phyloP scores from a whole-genome alignment of 163 green algal species.

The Scenedesmus sp. region DNA sequence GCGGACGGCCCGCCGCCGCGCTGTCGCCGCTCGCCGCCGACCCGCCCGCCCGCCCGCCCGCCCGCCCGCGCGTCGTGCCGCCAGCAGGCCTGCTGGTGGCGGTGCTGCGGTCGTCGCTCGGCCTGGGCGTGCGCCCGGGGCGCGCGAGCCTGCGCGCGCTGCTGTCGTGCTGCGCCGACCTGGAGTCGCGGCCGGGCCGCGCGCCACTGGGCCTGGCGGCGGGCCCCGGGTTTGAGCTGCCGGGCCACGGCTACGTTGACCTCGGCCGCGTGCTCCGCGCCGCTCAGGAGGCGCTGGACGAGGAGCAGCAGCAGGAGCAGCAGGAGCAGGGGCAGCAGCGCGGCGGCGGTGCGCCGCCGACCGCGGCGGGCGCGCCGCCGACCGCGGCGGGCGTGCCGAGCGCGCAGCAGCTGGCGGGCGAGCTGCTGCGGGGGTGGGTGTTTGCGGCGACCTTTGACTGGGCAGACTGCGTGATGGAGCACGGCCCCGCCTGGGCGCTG shows the following conservation, averaged over 20 bases:
- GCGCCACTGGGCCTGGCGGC: conserved; percentile 23
- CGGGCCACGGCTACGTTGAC: conserved; percentile 18
- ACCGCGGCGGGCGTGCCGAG: too few relatives aligned
- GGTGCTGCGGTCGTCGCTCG: conserved; percentile 7
- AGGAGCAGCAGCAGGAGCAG: conserved; percentile 23
- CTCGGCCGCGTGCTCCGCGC: conserved; percentile 13
- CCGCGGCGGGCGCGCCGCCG: not conserved
- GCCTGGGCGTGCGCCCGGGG: not conserved
- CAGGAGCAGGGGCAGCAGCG: not conserved
- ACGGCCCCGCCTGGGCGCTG: conserved; percentile 11
- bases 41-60: too few relatives aligned
- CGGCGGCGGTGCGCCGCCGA: not conserved
- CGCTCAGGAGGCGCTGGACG: not conserved
- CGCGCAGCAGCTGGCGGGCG: not conserved
- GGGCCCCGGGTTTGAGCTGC: not conserved
- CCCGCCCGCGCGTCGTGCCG: too few relatives aligned
- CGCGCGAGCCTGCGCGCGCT: not conserved
- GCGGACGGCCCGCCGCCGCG: too few relatives aligned
- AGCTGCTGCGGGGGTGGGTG: conserved; percentile 9
- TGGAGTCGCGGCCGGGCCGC: conserved; percentile 18
- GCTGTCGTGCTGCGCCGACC: conserved; percentile 37
- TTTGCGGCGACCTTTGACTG: conserved; percentile 15
- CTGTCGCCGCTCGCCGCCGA: too few relatives aligned
- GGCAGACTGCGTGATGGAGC: not conserved
- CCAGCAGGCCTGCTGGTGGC: conserved; percentile 36